phyloP scores from a whole-genome alignment of 331 rosid species.

The Malus hybrid region DNA sequence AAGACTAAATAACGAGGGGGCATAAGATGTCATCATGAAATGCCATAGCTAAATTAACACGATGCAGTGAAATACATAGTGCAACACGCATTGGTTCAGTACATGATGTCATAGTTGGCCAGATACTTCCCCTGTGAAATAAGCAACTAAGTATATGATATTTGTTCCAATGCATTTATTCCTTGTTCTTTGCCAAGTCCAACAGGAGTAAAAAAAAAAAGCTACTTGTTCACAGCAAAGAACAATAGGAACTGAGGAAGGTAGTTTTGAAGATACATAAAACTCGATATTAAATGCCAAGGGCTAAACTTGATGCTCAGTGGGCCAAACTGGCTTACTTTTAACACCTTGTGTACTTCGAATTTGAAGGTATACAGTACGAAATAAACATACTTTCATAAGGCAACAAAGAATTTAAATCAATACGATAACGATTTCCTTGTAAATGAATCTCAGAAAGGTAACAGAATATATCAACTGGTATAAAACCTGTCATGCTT shows the following conservation, averaged over 20 bases:
- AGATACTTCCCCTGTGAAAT: background rate
- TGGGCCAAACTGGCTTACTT: background rate
- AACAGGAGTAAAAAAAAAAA: background rate
- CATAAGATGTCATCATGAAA: background rate
- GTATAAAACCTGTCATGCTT: background rate
- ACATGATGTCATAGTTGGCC: background rate
- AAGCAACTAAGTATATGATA: background rate
- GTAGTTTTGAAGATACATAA: background rate
- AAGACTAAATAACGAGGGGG: background rate
- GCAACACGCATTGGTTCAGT: background rate
- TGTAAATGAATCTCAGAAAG: background rate
- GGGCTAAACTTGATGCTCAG: background rate
- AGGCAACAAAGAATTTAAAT: background rate
- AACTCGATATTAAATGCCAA: background rate
- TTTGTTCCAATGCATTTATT: background rate
- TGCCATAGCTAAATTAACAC: too few relatives aligned
- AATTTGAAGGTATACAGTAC: background rate
- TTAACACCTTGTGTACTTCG: background rate
- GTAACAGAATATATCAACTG: background rate
- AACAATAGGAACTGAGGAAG: background rate
- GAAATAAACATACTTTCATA: background rate
- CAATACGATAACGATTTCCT: background rate
- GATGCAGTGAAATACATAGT: too few relatives aligned
- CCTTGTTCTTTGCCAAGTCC: background rate
- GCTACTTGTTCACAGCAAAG: background rate